These are phyloP conservation scores for Pythium coloratum DNA, from an alignment of 352 stramenopile species.

Conservation along the genomic window DNA sequence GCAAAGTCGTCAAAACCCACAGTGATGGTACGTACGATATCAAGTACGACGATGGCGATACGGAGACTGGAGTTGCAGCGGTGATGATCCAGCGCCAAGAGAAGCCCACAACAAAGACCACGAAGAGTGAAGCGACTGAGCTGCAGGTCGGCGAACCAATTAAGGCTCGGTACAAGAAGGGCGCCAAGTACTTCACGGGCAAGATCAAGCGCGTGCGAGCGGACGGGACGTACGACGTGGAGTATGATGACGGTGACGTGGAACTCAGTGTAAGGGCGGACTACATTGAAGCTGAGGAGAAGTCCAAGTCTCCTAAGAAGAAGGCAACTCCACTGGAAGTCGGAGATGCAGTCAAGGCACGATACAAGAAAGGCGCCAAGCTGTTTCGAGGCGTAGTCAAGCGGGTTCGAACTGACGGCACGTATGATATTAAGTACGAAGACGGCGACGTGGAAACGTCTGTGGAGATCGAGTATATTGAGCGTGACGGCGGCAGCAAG, in stretches of 20 bases:
- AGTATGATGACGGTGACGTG: constrained; percentile 62
- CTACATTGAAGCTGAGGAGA: constrained; percentile 27
- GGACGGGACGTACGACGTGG: constrained; percentile 69
- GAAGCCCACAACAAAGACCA: background rate
- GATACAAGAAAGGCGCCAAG: constrained; percentile 40
- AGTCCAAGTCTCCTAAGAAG: constrained; percentile 24
- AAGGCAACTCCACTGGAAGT: constrained; percentile 18
- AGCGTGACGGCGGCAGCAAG: constrained; percentile 15
- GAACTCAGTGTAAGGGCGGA: constrained; percentile 38
- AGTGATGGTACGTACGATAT: constrained; percentile 66
- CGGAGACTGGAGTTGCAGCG: constrained; percentile 44
- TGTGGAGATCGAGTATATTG: constrained; percentile 35
- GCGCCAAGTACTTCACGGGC: constrained; percentile 56
- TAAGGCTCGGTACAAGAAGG: constrained; percentile 64
- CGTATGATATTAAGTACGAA: constrained; percentile 53
- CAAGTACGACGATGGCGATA: constrained; percentile 65
- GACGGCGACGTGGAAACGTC: constrained; percentile 24
- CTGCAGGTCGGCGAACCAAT: constrained; percentile 44
- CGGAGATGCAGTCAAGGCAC: constrained; percentile 33
- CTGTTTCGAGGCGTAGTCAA: constrained; percentile 42
- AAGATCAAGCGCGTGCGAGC: constrained; percentile 55
- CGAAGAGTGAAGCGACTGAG: background rate
- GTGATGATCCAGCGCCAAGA: constrained; percentile 34
- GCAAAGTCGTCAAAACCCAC: constrained; percentile 49
- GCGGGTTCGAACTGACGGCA: constrained; percentile 36